Conservation (phyloP, 257 asterid species). For the Agastache rugosa region DNA sequence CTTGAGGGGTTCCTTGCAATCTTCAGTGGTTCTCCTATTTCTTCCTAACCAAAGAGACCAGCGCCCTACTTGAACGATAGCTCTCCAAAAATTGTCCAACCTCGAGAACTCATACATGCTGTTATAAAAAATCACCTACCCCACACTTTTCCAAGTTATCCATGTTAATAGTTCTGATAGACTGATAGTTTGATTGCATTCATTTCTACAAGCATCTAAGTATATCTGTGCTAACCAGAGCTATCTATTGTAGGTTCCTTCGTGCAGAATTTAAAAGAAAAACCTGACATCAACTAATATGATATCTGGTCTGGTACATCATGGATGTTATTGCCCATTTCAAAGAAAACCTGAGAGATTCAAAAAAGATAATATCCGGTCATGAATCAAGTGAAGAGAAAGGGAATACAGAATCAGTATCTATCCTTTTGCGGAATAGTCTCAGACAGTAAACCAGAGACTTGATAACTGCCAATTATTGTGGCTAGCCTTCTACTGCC, state of each 20-base stretch:
- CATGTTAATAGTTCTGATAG: background rate
- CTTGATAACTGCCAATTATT: slow-evolving; percentile 1
- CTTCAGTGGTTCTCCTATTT: background rate
- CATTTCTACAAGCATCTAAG: slow-evolving; percentile 9
- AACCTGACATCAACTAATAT: background rate
- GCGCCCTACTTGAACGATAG: background rate
- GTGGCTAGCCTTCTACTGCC: background rate
- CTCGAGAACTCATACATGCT: background rate
- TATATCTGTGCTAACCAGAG: too few relatives aligned
- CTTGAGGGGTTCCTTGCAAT: background rate
- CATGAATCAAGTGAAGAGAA: background rate
- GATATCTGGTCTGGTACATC: too few relatives aligned
- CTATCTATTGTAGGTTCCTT: too few relatives aligned
- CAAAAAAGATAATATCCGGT: background rate
- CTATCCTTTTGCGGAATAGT: background rate
- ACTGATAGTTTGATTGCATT: slow-evolving; percentile 9
- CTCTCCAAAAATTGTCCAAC: background rate
- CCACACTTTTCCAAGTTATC: slow-evolving; percentile 10
- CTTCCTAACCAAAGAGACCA: background rate
- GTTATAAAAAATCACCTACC: background rate
- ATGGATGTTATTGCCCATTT: background rate
- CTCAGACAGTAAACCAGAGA: background rate
- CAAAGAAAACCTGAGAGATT: slow-evolving; percentile 6
- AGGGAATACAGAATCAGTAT: background rate
- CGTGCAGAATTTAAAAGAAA: too few relatives aligned